Evolutionary conservation across 192 early-diverging fungal genomes (phyloP), one percentile per base, ranked within the genome.

Genomic region (Lunasporangiospora selenospora): DNA sequence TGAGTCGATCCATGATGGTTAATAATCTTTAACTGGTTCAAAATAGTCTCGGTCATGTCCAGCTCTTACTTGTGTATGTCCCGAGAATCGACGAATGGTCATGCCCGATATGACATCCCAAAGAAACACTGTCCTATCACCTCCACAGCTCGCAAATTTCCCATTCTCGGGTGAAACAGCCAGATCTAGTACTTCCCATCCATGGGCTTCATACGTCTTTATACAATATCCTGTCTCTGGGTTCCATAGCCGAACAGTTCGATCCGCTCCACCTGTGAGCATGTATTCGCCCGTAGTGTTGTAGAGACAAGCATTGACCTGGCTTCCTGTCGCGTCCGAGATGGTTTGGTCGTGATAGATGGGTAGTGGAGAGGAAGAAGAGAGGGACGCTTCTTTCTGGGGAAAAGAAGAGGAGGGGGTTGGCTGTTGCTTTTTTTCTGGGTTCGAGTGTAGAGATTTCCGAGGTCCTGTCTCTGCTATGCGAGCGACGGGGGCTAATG

Each of bases 51-150:
- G n/a, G 23, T 58, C 37, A 62, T 10, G n/a, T 26, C 8, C 12
- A 36, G 21, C 15, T 26, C 30, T 32, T 80, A 86, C 85, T 58
- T 92, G 88, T 50, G 83, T 79, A 57, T 99, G 97, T 3, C 90
- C 93, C 1, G 85, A 63, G 62, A 89, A 93, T 48, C 90, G 78
- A 24, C 91, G 82, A n/a, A 88, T 81, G 3, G 89, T 80, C 55
- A 77, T 76, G 8, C 92, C 92, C 4, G 88, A 86, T 13, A 67
- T 65, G 2, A 97, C 89, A 58, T 99, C 96, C 95, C 95, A 98
- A 6, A 93, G 59, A 53, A 91, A 86, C 13, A 95, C 90, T 6
- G 88, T 64, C 24, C 88, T 86, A 69, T 98, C 96, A 4, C 80
- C 88, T 34, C 92, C 91, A 54, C 92, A 90, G 24, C 92, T 92